A percentile compares a stretch with the other conserved stretches of the same genome.
Evolutionary conservation across 1,284 basidiomycete genomes (phyloP).

Genomic region (Boletellus deceptivus): DNA sequence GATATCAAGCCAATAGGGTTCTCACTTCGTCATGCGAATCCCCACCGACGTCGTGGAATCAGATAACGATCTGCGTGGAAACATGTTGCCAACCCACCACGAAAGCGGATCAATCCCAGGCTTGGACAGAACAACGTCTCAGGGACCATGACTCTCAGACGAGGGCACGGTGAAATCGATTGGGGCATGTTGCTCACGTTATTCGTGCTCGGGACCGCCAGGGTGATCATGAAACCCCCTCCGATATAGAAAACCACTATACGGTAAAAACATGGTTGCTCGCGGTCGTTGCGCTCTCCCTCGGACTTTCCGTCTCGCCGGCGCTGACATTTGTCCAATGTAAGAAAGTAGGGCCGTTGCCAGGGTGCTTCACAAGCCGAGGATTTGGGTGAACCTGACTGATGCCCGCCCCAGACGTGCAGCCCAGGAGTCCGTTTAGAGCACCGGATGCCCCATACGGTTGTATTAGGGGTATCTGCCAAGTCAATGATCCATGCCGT

Average conservation of each 20-base stretch:
- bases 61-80: slow-evolving; percentile 11
- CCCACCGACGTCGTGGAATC: slow-evolving; percentile 34
- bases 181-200: slow-evolving; percentile 25
- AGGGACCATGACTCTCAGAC: slow-evolving; percentile 11
- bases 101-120: slow-evolving; percentile 48
- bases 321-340: slow-evolving; percentile 56
- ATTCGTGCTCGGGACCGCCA: slow-evolving; percentile 47
- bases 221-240: slow-evolving; percentile 51
- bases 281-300: slow-evolving; percentile 36
- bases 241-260: slow-evolving; percentile 58
- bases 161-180: slow-evolving; percentile 7
- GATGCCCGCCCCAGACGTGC: slow-evolving; percentile 5
- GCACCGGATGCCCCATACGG: slow-evolving; percentile 27
- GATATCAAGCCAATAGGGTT: slow-evolving; percentile 62
- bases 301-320: slow-evolving; percentile 38
- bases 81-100: slow-evolving; percentile 39
- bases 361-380: slow-evolving; percentile 28
- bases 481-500: slow-evolving; percentile 31
- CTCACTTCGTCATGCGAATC: slow-evolving; percentile 58
- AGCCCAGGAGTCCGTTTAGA: slow-evolving; percentile 18
- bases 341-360: slow-evolving; percentile 43
- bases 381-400: slow-evolving; percentile 23
- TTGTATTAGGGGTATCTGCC: slow-evolving; percentile 22
- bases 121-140: slow-evolving; percentile 19
- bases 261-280: slow-evolving; percentile 50